Base-by-base conservation (phyloP, 164 flowering plant genomes). In the Aristolochia fimbriata region DNA sequence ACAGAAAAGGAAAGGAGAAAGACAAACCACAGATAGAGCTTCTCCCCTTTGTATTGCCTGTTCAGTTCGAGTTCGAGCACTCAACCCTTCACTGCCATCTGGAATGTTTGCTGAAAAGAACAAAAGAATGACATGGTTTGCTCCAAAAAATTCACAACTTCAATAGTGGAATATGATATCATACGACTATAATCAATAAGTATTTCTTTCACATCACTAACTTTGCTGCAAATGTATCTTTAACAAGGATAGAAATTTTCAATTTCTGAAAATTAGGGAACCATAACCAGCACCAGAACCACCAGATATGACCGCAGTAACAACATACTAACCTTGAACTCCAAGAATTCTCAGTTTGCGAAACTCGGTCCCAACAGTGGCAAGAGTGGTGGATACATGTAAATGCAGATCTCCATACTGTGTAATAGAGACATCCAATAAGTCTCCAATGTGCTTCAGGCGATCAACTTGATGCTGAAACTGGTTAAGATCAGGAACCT, bases 381-480 rank as follows among this genome's bases (percentile, higher is more conserved):
- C 73, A 55, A 88, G 69, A 47, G 81, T 77, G 9, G 88, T 88
- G 6, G 92, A 81, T 53, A 93, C 80, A 65, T 85, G 88, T 47
- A 93, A 52, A 65, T 77, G 83, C 21, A 93, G 66, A 69, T 88
- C 93, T 49, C 99, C 97, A 65, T 79, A 76, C 64, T 85, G 88
- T 65, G 78, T 76, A 27, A 93, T 78, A 22, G 81, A 71, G 49
- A 93, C 81, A 54, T 74, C 76, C 22, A 93, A 71, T 62, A 80
- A 51, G 51, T 93, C 97, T 2, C 97, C 99, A 15, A 91, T 87
- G 55, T 83, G 82, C 82, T 84, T 91, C 84, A 88, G 85, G 62
- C 88, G 73, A 24, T 90, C 99, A 59, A 88, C 86, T 58, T 77
- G 85, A 65, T 59, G 79, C 70, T 85, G 88, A 75, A 90, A 58